Evolutionary conservation across 768 basidiomycete species (phyloP), one percentile per base, ranked within the genome.

Genomic region (Dacryopinax spathularia): DNA sequence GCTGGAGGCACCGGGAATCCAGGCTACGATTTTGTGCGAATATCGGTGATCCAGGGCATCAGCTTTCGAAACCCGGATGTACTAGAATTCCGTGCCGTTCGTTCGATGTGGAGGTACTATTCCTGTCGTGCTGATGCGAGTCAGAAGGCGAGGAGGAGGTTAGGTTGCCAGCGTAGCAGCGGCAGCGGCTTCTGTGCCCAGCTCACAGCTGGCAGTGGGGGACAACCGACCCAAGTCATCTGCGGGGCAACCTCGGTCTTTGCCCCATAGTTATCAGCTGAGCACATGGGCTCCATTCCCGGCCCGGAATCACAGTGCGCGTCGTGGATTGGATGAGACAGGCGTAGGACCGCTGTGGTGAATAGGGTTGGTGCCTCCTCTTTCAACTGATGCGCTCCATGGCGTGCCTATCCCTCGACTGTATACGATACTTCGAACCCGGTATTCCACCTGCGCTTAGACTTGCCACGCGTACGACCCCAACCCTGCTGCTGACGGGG

Each of bases 211-310:
- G n/a, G n/a, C n/a, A n/a, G n/a, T n/a, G n/a, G n/a, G n/a, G n/a
- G n/a, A n/a, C n/a, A n/a, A n/a, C n/a, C 6, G 48, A 29, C 36
- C 15, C 48, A 31, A 56, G 48, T 56, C 48, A 56, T 56, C 48
- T 13, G 48, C 48, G 48, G 48, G 48, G 48, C 22, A 56, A 56
- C 25, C 48, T 56, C 48, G 48, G 48, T n/a, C 48, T 56, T 31
- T 10, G 18, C 22, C n/a, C n/a, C n/a, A n/a, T n/a, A n/a, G n/a
- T n/a, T n/a, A n/a, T 25, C 29, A 29, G 48, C 7, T 18, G 7
- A 29, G 3, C 3, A 56, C 4, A 31, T 56, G 48, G 48, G 48
- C 25, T 13, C 25, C 31, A 22, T 22, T 22, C 9, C 48, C 48
- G 48, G 39, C 18, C 4, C 18, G 39, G 7, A 41, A 22, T 15